Conservation (phyloP, 2,329 filamentous ascomycete species). For the Penicillium sp. region DNA sequence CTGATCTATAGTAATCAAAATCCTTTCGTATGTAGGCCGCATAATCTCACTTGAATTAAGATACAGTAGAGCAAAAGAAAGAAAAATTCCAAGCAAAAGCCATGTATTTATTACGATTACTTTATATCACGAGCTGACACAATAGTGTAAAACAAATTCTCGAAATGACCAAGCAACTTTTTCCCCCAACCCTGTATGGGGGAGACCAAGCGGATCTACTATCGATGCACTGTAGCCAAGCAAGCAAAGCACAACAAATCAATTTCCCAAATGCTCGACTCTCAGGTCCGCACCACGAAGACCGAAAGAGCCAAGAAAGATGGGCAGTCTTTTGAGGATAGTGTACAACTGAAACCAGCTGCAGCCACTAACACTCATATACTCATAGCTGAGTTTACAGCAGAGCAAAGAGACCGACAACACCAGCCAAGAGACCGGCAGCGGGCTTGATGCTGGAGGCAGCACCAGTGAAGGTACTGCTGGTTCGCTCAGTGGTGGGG, state of each 20-base stretch:
- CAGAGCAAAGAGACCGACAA: constrained; percentile 40
- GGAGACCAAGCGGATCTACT: constrained; percentile 14
- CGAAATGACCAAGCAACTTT: constrained; percentile 25
- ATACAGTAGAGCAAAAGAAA: not conserved
- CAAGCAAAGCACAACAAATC: constrained; percentile 9
- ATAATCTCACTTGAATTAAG: not conserved
- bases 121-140: constrained; percentile 11
- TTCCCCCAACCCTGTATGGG: constrained; percentile 3
- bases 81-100: constrained; percentile 5
- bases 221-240: constrained; percentile 8
- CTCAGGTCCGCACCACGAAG: constrained; percentile 20
- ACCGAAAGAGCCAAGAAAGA: constrained; percentile 7
- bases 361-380: not conserved
- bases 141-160: constrained; percentile 16
- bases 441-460: constrained; percentile 37
- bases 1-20: not conserved
- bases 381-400: constrained; percentile 31
- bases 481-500: not conserved
- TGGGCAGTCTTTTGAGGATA: not conserved
- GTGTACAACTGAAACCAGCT: not conserved
- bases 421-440: constrained; percentile 38
- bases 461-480: constrained; percentile 34
- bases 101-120: constrained; percentile 26
- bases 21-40: not conserved
- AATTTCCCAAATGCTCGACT: not conserved